These are phyloP conservation scores for Rhipidocladum racemiflorum DNA, from an alignment of 176 grass and related monocot genomes.

Conservation along the genomic window DNA sequence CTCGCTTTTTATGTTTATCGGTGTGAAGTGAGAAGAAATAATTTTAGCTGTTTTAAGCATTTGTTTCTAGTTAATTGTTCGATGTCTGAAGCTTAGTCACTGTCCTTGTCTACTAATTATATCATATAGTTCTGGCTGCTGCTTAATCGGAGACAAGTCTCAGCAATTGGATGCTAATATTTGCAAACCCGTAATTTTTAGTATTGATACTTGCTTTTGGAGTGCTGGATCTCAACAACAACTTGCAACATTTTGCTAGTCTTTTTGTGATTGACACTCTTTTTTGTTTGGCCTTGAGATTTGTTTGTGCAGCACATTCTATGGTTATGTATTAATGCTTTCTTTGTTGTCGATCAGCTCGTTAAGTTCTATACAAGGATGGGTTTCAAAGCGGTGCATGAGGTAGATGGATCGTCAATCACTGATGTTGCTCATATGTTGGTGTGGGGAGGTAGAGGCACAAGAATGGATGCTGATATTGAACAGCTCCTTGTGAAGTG, in stretches of 20 bases:
- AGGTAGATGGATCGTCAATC: conserved; percentile 77
- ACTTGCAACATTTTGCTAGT: not conserved
- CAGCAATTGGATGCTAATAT: not conserved
- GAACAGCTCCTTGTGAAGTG: conserved; percentile 75
- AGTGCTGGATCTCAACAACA: not conserved
- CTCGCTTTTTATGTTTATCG: not conserved
- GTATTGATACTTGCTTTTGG: not conserved
- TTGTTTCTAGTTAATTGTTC: not conserved
- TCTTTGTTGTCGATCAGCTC: conserved; percentile 50
- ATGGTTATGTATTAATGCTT: not conserved
- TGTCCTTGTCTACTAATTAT: not conserved
- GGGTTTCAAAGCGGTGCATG: conserved; percentile 73
- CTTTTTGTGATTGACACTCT: not conserved
- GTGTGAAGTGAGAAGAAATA: not conserved
- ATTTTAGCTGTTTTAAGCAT: not conserved
- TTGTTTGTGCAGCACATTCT: not conserved
- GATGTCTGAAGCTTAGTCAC: not conserved
- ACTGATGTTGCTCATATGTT: conserved; percentile 78
- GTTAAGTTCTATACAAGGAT: conserved; percentile 87
- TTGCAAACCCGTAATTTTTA: not conserved
- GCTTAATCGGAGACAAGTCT: not conserved
- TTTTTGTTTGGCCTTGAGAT: not conserved
- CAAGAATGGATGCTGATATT: conserved; percentile 88
- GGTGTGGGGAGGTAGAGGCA: conserved; percentile 92
- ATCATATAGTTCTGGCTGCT: not conserved